Evolutionary conservation across 2,329 filamentous ascomycete species (phyloP).

Genomic region (Aspergillus udagawae): DNA sequence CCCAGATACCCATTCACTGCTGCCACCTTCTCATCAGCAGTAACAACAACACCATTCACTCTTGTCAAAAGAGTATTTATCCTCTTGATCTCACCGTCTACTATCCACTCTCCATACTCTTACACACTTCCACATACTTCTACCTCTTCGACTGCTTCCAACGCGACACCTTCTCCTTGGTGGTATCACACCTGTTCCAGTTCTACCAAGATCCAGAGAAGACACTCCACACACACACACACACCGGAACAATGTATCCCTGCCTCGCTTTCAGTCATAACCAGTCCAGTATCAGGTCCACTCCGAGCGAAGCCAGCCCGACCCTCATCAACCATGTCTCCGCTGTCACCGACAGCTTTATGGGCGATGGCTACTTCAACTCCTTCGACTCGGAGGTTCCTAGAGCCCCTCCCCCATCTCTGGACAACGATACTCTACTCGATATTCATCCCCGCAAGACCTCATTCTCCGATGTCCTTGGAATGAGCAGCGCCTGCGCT

Average conservation of each 20-base stretch:
- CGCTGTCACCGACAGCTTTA: slow-evolving; percentile 21
- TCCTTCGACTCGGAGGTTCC: slow-evolving; percentile 27
- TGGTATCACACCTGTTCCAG: background rate
- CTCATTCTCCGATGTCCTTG: slow-evolving; percentile 37
- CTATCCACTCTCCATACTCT: background rate
- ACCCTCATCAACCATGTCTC: slow-evolving; percentile 15
- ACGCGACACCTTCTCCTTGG: background rate
- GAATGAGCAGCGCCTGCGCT: slow-evolving; percentile 39
- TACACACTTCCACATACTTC: background rate
- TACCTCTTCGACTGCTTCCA: background rate
- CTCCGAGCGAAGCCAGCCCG: slow-evolving; percentile 14
- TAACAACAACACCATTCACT: background rate
- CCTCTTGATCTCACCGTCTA: background rate
- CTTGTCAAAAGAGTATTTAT: slow-evolving; percentile 3
- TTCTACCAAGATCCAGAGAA: background rate
- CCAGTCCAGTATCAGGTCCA: slow-evolving; percentile 18
- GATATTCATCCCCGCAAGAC: slow-evolving; percentile 41
- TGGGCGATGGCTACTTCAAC: slow-evolving; percentile 16
- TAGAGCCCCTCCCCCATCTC: slow-evolving; percentile 38
- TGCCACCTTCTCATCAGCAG: slow-evolving; percentile 2
- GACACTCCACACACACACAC: slow-evolving; percentile 6
- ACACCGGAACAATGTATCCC: slow-evolving; percentile 15
- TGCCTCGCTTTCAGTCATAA: slow-evolving; percentile 20
- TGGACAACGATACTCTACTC: slow-evolving; percentile 35
- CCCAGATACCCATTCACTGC: slow-evolving; percentile 1